Conservation (phyloP, 73 alveolate genomes). For the Breviolum minutum region DNA sequence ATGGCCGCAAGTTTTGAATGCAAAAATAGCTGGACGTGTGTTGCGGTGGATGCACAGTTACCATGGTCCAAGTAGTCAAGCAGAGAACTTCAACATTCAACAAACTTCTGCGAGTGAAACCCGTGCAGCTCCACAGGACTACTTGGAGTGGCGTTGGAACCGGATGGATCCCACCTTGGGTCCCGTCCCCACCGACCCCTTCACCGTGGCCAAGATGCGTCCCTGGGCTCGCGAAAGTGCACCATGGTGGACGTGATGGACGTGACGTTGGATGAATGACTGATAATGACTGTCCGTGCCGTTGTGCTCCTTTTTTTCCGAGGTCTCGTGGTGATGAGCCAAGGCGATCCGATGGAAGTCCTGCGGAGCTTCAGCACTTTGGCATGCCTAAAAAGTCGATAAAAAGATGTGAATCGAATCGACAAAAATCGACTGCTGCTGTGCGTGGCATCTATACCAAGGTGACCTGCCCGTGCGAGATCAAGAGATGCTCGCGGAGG, state of each 20-base stretch:
- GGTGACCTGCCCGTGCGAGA: neutral
- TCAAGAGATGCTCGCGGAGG: constrained; percentile 29
- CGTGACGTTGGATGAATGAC: no score
- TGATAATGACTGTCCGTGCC: no score
- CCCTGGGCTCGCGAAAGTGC: neutral
- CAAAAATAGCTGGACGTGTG: no score
- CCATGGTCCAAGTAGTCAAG: no score
- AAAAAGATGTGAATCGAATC: neutral
- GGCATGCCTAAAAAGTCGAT: neutral
- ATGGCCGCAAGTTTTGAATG: no score
- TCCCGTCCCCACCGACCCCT: constrained; percentile 9
- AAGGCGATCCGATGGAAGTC: constrained; percentile 14
- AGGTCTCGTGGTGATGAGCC: constrained; percentile 83
- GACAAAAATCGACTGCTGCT: neutral
- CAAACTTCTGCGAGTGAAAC: neutral
- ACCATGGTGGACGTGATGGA: neutral
- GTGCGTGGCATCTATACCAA: neutral
- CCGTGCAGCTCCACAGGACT: constrained; percentile 32
- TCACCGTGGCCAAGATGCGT: constrained; percentile 58
- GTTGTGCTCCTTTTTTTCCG: neutral
- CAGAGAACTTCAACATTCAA: no score
- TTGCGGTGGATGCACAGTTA: no score
- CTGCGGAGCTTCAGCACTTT: constrained; percentile 2
- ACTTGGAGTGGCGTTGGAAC: constrained; percentile 64
- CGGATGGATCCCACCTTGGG: neutral